These are phyloP conservation scores for Anthracocystis panici-leucophaei DNA, from an alignment of 1,284 basidiomycete genomes.

Conservation along the genomic window DNA sequence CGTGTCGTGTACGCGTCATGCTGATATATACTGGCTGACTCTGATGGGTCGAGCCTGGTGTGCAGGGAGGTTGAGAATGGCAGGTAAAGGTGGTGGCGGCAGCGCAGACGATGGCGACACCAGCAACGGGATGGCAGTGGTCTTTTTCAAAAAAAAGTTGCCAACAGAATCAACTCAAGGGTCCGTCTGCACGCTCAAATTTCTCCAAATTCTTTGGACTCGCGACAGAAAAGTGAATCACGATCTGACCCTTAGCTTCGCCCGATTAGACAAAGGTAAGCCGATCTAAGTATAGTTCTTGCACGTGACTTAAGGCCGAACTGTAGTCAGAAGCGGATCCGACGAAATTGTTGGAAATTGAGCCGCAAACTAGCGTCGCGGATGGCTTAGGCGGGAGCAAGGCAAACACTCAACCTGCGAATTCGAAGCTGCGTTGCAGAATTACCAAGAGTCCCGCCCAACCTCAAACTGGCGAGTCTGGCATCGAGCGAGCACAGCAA, in stretches of 20 bases:
- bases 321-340: neutral
- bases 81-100: no score
- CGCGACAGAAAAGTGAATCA: neutral
- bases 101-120: neutral
- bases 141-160: neutral
- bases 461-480: neutral
- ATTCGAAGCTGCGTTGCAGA: no score
- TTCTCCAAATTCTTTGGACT: neutral
- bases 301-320: slow-evolving; percentile 7
- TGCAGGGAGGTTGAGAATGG: neutral
- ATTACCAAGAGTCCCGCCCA: neutral
- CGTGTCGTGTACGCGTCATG: slow-evolving; percentile 65
- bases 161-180: neutral
- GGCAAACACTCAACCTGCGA: no score
- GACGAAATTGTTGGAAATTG: neutral
- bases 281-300: neutral
- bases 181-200: slow-evolving; percentile 9
- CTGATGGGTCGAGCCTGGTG: neutral
- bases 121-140: neutral
- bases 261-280: neutral
- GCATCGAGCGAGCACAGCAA: slow-evolving; percentile 17
- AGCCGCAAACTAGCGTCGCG: neutral
- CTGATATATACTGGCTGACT: neutral
- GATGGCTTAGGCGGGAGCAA: neutral
- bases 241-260: neutral